Conservation (phyloP, 1,139 yeast genomes). For the Geotrichum cucujoidarum region DNA sequence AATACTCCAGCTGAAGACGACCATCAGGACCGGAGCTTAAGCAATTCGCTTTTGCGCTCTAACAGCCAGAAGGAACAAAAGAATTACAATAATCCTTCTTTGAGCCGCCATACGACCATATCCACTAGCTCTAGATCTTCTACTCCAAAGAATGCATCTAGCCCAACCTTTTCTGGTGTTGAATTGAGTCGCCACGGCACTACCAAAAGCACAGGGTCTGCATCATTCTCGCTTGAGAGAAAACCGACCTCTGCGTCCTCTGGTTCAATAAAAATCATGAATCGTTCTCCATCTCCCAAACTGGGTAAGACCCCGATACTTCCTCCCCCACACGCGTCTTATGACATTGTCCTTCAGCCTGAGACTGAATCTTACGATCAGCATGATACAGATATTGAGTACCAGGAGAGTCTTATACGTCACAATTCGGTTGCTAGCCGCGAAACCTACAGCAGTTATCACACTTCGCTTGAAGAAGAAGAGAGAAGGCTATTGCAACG, state of each 20-base stretch:
- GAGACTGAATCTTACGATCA: not conserved
- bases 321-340: slow-evolving; percentile 14
- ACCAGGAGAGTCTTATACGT: not conserved
- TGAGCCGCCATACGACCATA: too few relatives aligned
- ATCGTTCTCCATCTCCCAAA: slow-evolving; percentile 8
- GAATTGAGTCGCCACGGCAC: too few relatives aligned
- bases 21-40: too few relatives aligned
- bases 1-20: too few relatives aligned
- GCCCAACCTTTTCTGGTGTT: too few relatives aligned
- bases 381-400: not conserved
- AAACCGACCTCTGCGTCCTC: not conserved
- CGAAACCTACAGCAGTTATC: not conserved
- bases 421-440: not conserved
- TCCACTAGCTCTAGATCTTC: too few relatives aligned
- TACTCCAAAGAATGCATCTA: too few relatives aligned
- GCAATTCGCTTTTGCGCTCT: too few relatives aligned
- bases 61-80: too few relatives aligned
- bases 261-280: not conserved
- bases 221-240: too few relatives aligned
- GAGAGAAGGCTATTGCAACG: not conserved
- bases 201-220: too few relatives aligned
- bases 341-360: slow-evolving; percentile 1
- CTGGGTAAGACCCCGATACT: slow-evolving; percentile 15
- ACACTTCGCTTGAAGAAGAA: not conserved
- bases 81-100: too few relatives aligned